Base-by-base conservation (phyloP, 1,284 basidiomycete species). In the Apiotrichum sp. region DNA sequence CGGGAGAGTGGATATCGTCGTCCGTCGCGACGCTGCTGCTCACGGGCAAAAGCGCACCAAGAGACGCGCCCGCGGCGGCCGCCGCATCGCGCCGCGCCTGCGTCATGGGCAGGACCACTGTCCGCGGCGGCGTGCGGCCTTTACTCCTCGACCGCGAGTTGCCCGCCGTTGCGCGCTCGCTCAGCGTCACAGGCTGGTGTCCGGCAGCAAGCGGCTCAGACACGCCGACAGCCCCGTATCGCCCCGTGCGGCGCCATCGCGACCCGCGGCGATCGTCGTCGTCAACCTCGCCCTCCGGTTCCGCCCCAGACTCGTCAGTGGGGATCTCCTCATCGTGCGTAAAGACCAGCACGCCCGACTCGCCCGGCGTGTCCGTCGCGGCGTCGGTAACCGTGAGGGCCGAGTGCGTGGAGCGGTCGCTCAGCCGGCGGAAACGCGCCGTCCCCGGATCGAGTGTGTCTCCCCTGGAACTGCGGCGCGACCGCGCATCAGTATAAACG, bases 51-150 rank as follows among this genome's bases (percentile, higher is more conserved):
- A 61, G 33, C 11, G 55, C 55, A 3, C 52, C 43, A 2, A 53
- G 47, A 3, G 43, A 48, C 6, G 59, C 59, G 9, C 59, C 59
- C 3, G 59, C 59, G 2, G 52, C 56, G 3, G 48, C 34, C 2
- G 59, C 59, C 11, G 59, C 59, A 16, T 61, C 45, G 8, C 56
- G 56, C 31, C 41, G 51, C 11, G 53, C 56, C 16, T 29, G 42
- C 4, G 61, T 57, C 55, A 62, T 57, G 3, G 61, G 61, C 0
- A 57, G 57, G 14, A 62, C 44, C 32, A 62, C 45, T 8, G 53
- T 45, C n/a, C 70, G 57, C 33, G 69, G 70, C 11, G 70, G 70
- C 22, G 70, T 70, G 13, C 68, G 56, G 8, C 67, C 70, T 49
- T 66, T 68, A 34, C 64, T 65, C 50, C 69, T 49, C 4, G 65